These are phyloP conservation scores for Zelonia costaricensis DNA, from an alignment of 208 protist species.

Conservation along the genomic window DNA sequence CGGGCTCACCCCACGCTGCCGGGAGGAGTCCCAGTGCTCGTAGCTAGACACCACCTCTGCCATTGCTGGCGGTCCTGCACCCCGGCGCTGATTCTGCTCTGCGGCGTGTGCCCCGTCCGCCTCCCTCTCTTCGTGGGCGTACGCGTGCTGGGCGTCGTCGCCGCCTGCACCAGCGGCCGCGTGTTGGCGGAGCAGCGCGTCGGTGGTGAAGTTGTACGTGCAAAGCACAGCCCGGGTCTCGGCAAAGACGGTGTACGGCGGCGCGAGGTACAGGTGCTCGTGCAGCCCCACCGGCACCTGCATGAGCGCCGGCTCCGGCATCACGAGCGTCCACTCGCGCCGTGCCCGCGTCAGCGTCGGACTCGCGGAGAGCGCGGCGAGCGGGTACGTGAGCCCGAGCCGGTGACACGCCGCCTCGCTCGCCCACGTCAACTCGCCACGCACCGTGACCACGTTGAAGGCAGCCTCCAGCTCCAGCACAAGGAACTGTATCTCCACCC, in stretches of 20 bases:
- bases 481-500: conserved; percentile 30
- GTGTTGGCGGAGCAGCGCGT: conserved; percentile 35
- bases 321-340: conserved; percentile 42
- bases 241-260: conserved; percentile 52
- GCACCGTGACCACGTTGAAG: conserved; percentile 34
- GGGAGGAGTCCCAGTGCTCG: too few species aligned
- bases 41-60: too few species aligned
- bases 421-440: conserved; percentile 26
- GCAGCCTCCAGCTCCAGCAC: conserved; percentile 28
- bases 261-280: conserved; percentile 55
- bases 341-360: neutral
- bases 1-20: too few species aligned
- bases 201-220: conserved; percentile 61
- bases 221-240: conserved; percentile 34
- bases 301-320: conserved; percentile 42
- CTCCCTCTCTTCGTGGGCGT: too few species aligned
- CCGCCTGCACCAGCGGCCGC: conserved; percentile 1
- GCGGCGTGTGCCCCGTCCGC: neutral
- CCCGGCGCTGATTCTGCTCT: too few species aligned
- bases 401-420: conserved; percentile 15
- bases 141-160: too few species aligned
- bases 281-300: conserved; percentile 32
- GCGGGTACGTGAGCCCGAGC: conserved; percentile 4
- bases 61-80: too few species aligned
- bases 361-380: neutral